These are phyloP conservation scores for Pseudocercospora fuligena DNA, from an alignment of 2,329 filamentous ascomycete species.

Conservation along the genomic window DNA sequence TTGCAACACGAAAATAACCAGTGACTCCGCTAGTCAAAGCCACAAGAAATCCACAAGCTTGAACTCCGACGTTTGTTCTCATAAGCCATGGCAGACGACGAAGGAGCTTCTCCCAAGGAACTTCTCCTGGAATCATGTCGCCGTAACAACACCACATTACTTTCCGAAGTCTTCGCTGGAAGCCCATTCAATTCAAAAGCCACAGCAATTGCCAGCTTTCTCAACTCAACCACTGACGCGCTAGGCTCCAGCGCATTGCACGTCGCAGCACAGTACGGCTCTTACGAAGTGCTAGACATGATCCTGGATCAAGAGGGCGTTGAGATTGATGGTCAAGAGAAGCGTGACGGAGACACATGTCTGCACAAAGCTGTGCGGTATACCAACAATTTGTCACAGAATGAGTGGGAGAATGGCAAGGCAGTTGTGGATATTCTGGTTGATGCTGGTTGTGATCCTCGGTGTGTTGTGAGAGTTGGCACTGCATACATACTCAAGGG, in stretches of 20 bases:
- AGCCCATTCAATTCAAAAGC: conserved; percentile 51
- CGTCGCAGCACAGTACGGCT: conserved; percentile 82
- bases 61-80: not conserved
- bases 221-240: conserved; percentile 84
- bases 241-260: conserved; percentile 90
- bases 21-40: not conserved
- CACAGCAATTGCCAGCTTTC: conserved; percentile 71
- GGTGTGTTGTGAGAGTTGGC: conserved; percentile 39
- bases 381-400: conserved; percentile 69
- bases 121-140: conserved; percentile 90
- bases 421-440: conserved; percentile 78
- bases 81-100: conserved; percentile 37
- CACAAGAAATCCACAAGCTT: not conserved
- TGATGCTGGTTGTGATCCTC: conserved; percentile 73
- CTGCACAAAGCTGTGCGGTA: conserved; percentile 79
- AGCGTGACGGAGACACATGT: conserved; percentile 74
- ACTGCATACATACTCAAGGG: not conserved
- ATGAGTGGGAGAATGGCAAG: conserved; percentile 67
- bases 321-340: conserved; percentile 80
- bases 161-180: conserved; percentile 72
- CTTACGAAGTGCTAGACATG: conserved; percentile 82
- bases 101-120: conserved; percentile 87
- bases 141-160: conserved; percentile 86
- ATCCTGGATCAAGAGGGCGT: conserved; percentile 83
- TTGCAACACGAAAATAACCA: not conserved